Base-by-base conservation (phyloP, 2,329 filamentous ascomycete genomes). In the Microascus cirrosus region DNA sequence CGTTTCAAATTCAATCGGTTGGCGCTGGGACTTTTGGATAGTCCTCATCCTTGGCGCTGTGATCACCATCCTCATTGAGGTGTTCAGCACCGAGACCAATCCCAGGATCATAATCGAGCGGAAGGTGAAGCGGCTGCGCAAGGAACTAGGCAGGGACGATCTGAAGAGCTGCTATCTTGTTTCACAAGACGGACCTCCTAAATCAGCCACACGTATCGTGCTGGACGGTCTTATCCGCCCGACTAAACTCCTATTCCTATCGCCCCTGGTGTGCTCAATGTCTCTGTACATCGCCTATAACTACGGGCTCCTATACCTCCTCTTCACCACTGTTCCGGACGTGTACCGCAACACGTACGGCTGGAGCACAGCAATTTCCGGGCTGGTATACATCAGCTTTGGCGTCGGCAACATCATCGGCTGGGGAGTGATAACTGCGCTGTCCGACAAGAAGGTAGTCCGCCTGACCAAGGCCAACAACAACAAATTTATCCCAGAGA, bases 311-410 rank as follows among this genome's bases (percentile, higher is more conserved):
- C 63, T 79, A 3, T 80, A 78, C 59, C 69, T 81, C 22, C 68
- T 81, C 56, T 78, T 81, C 64, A 77, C 76, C 1, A 77, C 75
- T 20, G 71, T 81, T 28, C 73, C 77, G 0, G 62, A 69, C 1
- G 70, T 81, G 0, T 81, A 79, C 58, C 65, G 71, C 65, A 62
- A 67, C 1, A 67, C 69, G 8, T 73, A 73, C 57, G 65, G 65
- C 54, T 73, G 72, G 60, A 63, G 61, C 53, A 64, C 66, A 0
- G 58, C 65, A 39, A 59, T 66, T 35, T 69, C 73, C 2, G 78
- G 78, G 1, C 68, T 81, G 0, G 68, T 73, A 0, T 81, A 76
- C 60, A 68, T 79, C 2, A 77, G 77, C 2, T 65, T 79, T 3
- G 78, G 77, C 4, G 63, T 78, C n/a, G 77, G 77, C 8, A 72